Percentiles rank a stretch among this genome's conserved stretches.
Conservation (phyloP, 1,284 basidiomycete species). For the Xerocomus cyaneibrunnescens region DNA sequence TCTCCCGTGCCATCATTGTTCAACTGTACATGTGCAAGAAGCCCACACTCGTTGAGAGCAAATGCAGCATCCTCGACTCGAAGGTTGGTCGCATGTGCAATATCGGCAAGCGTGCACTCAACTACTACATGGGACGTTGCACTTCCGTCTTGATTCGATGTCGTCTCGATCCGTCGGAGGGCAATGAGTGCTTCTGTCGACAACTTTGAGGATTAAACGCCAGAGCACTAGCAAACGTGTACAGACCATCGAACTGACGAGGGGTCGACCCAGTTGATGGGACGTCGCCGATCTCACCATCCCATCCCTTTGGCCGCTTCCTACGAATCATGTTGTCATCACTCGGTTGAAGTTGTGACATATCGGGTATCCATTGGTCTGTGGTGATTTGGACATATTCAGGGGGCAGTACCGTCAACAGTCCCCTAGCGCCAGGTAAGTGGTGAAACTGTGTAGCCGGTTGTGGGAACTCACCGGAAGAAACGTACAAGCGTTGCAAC, state of each 20-base stretch:
- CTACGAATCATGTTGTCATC: constrained; percentile 43
- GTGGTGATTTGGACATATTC: constrained; percentile 46
- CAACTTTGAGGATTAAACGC: constrained; percentile 27
- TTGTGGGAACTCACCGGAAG: constrained; percentile 52
- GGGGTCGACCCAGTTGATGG: constrained; percentile 30
- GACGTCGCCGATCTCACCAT: constrained; percentile 51
- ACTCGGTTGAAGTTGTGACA: constrained; percentile 38
- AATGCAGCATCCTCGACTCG: constrained; percentile 86
- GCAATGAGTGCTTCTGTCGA: constrained; percentile 40
- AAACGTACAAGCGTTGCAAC: constrained; percentile 81
- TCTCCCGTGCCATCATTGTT: constrained; percentile 8
- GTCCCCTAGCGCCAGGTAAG: constrained; percentile 41
- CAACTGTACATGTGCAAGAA: constrained; percentile 50
- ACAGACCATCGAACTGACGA: constrained; percentile 35
- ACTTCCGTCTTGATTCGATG: constrained; percentile 59
- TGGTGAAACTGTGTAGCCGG: background rate
- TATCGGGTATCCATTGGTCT: constrained; percentile 43
- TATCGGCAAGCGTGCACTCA: constrained; percentile 64
- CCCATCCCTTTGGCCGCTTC: constrained; percentile 64
- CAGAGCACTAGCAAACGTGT: background rate
- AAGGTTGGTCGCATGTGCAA: constrained; percentile 80
- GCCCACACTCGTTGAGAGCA: constrained; percentile 83
- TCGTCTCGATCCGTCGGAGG: constrained; percentile 56
- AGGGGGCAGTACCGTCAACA: constrained; percentile 58
- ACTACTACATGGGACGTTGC: constrained; percentile 65